These are phyloP conservation scores for Flaveria robusta DNA, from an alignment of 129 eudicot genomes.

Conservation along the genomic window DNA sequence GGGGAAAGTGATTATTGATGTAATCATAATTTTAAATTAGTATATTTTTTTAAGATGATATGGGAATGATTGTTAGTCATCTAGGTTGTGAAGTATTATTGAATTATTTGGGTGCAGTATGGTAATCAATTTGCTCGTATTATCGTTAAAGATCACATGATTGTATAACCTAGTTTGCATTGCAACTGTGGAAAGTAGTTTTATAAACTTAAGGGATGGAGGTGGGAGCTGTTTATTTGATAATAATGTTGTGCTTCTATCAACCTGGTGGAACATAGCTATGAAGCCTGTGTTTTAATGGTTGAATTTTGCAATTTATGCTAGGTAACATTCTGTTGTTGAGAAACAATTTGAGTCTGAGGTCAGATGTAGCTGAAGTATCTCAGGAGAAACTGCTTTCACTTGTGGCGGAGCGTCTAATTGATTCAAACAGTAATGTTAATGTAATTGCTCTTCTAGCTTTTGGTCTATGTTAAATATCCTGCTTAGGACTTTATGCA, in stretches of 20 bases:
- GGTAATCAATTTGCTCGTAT: conserved; percentile 17
- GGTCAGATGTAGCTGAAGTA: conserved; percentile 71
- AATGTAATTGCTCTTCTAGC: conserved; percentile 46
- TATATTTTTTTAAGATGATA: not conserved
- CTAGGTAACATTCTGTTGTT: conserved; percentile 79
- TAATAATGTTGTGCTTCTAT: conserved; percentile 3
- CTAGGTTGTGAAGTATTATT: conserved; percentile 4
- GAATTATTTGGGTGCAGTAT: conserved; percentile 8
- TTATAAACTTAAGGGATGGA: not conserved
- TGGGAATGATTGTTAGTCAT: not conserved
- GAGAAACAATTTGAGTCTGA: conserved; percentile 73
- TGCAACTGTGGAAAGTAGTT: not conserved
- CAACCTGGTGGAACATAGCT: not conserved
- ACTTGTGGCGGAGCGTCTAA: conserved; percentile 80
- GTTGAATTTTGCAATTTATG: conserved; percentile 11
- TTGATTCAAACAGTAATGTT: conserved; percentile 78
- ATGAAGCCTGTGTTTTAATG: not conserved
- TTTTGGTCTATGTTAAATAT: conserved; percentile 6
- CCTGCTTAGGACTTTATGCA: too few relatives aligned
- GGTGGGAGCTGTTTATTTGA: not conserved
- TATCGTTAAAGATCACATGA: conserved; percentile 21
- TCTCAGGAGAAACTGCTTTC: conserved; percentile 90
- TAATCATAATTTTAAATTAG: not conserved
- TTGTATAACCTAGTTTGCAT: not conserved
- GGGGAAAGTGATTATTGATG: conserved; percentile 19